Conservation (phyloP, 805 yeast species). For the Pichia nakasei region DNA sequence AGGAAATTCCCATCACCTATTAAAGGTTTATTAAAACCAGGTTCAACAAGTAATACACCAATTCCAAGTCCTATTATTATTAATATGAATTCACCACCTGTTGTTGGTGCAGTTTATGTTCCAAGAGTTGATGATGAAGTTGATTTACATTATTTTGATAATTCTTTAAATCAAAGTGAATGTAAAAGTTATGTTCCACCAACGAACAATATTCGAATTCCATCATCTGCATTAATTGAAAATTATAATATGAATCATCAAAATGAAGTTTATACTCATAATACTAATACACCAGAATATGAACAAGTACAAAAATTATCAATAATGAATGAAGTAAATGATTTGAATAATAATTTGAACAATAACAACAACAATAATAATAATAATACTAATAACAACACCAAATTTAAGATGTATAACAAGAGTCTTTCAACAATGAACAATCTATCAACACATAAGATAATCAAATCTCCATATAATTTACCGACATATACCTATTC, state of each 20-base stretch:
- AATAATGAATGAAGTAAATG: not conserved
- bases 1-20: slow-evolving; percentile 81
- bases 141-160: slow-evolving; percentile 57
- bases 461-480: slow-evolving; percentile 27
- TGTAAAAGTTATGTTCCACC: slow-evolving; percentile 26
- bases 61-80: slow-evolving; percentile 79
- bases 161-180: slow-evolving; percentile 18
- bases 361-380: not conserved
- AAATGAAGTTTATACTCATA: not conserved
- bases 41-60: slow-evolving; percentile 64
- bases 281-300: not conserved
- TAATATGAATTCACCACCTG: slow-evolving; percentile 85
- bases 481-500: slow-evolving; percentile 23
- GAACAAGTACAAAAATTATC: not conserved
- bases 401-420: slow-evolving; percentile 1
- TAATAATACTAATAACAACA: not conserved
- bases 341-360: not conserved
- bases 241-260: not conserved
- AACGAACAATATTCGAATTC: slow-evolving; percentile 21
- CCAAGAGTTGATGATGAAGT: slow-evolving; percentile 70
- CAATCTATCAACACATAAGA: slow-evolving; percentile 17
- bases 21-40: slow-evolving; percentile 63
- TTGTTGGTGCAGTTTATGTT: slow-evolving; percentile 82
- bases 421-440: not conserved
- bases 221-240: slow-evolving; percentile 9